A percentile compares a stretch with the other conserved stretches of the same genome.
Conservation (phyloP, 1,284 basidiomycete species). For the Trametes versicolor region DNA sequence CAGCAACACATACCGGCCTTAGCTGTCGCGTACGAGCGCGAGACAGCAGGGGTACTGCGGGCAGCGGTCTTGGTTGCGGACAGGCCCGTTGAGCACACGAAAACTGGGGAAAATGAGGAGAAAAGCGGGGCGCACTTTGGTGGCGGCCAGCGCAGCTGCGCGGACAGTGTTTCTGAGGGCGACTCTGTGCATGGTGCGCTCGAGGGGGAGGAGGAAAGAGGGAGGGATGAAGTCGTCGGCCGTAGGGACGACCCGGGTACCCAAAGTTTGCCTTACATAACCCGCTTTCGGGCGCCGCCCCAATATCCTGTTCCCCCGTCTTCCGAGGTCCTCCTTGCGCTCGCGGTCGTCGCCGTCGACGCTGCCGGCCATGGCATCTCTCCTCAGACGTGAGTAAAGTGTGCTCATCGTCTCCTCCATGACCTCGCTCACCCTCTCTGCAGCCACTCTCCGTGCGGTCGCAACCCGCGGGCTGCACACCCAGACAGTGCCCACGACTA, state of each 20-base stretch:
- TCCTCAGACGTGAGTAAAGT: conserved; percentile 43
- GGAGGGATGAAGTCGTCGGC: conserved; percentile 49
- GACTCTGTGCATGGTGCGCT: conserved; percentile 81
- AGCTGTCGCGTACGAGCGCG: conserved; percentile 95
- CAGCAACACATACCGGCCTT: conserved; percentile 84
- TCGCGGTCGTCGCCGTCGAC: conserved; percentile 32
- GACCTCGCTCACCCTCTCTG: conserved; percentile 19
- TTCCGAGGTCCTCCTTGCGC: conserved; percentile 31
- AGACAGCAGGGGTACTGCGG: conserved; percentile 58
- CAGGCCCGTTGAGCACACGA: conserved; percentile 37
- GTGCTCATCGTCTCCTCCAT: conserved; percentile 10
- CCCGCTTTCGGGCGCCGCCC: conserved; percentile 43
- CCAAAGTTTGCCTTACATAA: conserved; percentile 44
- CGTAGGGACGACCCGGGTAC: conserved; percentile 40
- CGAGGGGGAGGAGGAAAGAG: conserved; percentile 52
- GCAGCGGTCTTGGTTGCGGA: conserved; percentile 55
- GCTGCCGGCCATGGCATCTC: conserved; percentile 41
- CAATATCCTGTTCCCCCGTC: conserved; percentile 38
- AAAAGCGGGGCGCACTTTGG: conserved; percentile 57
- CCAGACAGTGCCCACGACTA: conserved; percentile 42
- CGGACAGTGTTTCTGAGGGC: conserved; percentile 87
- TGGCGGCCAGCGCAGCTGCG: conserved; percentile 74
- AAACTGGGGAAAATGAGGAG: conserved; percentile 34
- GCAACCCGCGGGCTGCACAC: conserved; percentile 45
- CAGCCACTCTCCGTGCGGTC: conserved; percentile 38